Evolutionary conservation across 306 rosid genomes (phyloP), one percentile per base, ranked within the genome.

Genomic region (Trifolium pratense): DNA sequence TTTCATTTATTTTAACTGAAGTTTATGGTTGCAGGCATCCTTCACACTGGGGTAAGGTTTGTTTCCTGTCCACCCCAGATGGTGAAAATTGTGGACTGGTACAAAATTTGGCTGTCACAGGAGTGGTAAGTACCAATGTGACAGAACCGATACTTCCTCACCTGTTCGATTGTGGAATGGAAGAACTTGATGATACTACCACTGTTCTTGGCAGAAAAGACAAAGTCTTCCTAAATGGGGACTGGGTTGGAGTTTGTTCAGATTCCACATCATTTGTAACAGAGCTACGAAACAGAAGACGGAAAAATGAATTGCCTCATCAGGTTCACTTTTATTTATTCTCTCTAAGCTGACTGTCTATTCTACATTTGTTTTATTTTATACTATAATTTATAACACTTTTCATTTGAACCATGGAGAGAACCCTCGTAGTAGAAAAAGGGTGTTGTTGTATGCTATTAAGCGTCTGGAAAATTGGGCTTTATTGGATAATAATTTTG

Each of bases 11-110:
- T 57, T 76, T 80, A 56, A 74, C 74, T 6, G 59, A 75, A 70
- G 69, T 56, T 83, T 87, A 8, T 70, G 66, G 65, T 37, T 87
- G 84, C 92, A 95, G 99, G 85, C 99, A 95, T 85, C 97, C 99
- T 79, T 95, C 99, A 58, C 99, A 91, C 75, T 95, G 97, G 99
- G 99, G 99, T 6, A 91, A 88, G 83, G 96, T 95, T 66, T 95
- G 99, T 79, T 91, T 90, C 78, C 89, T 95, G 57, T 91, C 97
- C 48, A 95, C 99, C 61, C 97, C 97, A 0, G 99, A 95, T 63
- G 99, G 99, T 73, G 99, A 95, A 88, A 95, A 95, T 80, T 95
- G 99, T 82, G 99, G 99, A 21, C 92, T 95, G 4, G 90, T 95
- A n/a, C 91, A 95, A 75, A 95, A 95, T 79, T 69, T 95, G 83